These are phyloP conservation scores for Solanum sitiens DNA, from an alignment of 257 asterid genomes.

Conservation along the genomic window DNA sequence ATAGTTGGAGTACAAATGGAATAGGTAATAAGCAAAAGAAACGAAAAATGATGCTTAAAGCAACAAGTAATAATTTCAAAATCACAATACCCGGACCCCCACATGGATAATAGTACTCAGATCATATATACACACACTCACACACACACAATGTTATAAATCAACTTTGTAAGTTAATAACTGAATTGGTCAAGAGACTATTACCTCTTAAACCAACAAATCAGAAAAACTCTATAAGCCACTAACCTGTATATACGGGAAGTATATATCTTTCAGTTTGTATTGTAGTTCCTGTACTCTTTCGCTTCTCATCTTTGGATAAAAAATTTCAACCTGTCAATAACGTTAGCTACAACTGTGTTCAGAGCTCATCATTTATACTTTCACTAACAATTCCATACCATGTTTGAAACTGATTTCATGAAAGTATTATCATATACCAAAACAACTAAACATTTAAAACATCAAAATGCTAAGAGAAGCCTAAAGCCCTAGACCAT, in stretches of 20 bases:
- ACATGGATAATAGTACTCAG: not conserved
- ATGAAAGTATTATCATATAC: not conserved
- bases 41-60: not conserved
- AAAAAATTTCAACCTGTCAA: conserved; percentile 52
- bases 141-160: not conserved
- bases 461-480: not conserved
- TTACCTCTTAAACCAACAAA: not conserved
- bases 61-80: not conserved
- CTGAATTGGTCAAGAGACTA: not conserved
- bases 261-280: conserved; percentile 64
- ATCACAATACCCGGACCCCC: not conserved
- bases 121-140: not conserved
- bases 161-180: not conserved
- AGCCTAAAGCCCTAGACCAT: not conserved
- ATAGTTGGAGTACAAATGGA: not conserved
- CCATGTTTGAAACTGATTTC: not conserved
- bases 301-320: conserved; percentile 19
- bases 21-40: not conserved
- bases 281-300: conserved; percentile 16
- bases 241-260: conserved; percentile 77
- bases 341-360: not conserved
- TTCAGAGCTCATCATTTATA: not conserved
- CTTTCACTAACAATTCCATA: not conserved
- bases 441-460: not conserved
- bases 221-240: not conserved